phyloP scores from a whole-genome alignment of 192 early-diverging fungal species.

The Coemansia sp. region DNA sequence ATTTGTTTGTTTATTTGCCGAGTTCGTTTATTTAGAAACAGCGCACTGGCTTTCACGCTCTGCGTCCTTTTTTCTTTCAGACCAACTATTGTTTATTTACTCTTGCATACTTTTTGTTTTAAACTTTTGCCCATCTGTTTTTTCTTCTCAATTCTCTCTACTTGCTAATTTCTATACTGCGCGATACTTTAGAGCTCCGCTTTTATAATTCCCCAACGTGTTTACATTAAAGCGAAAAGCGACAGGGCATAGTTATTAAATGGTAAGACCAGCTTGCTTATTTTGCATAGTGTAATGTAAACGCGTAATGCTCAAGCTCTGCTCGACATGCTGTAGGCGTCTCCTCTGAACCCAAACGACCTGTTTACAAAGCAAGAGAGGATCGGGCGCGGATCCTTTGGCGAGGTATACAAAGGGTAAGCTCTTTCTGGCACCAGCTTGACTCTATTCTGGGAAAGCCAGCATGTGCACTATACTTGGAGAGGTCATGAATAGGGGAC shows the following conservation, averaged over 20 bases:
- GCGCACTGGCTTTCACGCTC: not conserved
- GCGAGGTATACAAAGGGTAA: constrained; percentile 83
- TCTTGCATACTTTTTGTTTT: constrained; percentile 12
- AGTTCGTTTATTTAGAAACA: not conserved
- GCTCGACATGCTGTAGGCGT: constrained; percentile 12
- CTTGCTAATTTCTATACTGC: not conserved
- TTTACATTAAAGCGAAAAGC: not conserved
- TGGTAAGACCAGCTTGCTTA: not conserved
- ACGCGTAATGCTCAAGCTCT: not conserved
- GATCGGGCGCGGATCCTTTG: constrained; percentile 70
- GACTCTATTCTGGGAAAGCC: not conserved
- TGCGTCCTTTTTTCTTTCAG: not conserved
- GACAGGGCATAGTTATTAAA: constrained; percentile 6
- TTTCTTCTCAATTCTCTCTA: not conserved
- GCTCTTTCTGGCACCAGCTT: constrained; percentile 9
- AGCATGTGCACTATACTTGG: constrained; percentile 13
- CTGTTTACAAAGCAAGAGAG: constrained; percentile 57
- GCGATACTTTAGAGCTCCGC: too few species aligned
- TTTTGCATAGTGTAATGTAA: not conserved
- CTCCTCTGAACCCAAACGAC: constrained; percentile 54
- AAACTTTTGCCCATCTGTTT: constrained; percentile 2
- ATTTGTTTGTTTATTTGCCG: constrained; percentile 3
- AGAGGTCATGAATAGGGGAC: not conserved
- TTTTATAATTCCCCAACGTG: constrained; percentile 7
- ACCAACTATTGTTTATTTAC: not conserved